Conservation (phyloP, 176 grass and related monocot species). For the Zea luxurians region DNA sequence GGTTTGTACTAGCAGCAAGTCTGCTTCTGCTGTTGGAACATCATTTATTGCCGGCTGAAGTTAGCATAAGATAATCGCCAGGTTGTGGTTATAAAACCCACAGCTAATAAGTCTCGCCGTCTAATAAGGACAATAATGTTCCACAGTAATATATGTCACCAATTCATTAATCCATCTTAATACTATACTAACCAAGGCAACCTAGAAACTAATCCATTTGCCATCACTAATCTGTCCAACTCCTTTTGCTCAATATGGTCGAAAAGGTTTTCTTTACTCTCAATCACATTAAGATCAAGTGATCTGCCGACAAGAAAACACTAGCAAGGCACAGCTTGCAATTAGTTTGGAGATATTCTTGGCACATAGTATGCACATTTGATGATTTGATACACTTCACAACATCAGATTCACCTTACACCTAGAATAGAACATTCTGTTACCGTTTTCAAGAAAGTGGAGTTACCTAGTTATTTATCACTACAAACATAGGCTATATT, state of each 20-base stretch:
- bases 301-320: not conserved
- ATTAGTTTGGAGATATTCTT: constrained; percentile 10
- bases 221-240: constrained; percentile 17
- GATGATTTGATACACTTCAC: not conserved
- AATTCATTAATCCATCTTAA: not conserved
- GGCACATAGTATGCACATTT: not conserved
- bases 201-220: constrained; percentile 4
- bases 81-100: constrained; percentile 17
- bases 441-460: constrained; percentile 20
- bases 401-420: constrained; percentile 26
- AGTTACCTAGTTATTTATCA: constrained; percentile 12
- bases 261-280: constrained; percentile 16
- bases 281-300: constrained; percentile 1
- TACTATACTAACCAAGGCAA: constrained; percentile 5
- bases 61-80: constrained; percentile 19
- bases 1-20: not conserved
- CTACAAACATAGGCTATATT: constrained; percentile 22
- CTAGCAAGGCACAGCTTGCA: constrained; percentile 19
- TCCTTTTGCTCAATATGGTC: not conserved
- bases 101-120: not conserved
- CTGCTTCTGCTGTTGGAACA: not conserved
- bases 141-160: constrained; percentile 1
- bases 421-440: constrained; percentile 14
- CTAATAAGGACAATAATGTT: constrained; percentile 4
- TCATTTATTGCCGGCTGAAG: not conserved